phyloP scores from a whole-genome alignment of 2,329 filamentous ascomycete species.

The Apiospora hydei region DNA sequence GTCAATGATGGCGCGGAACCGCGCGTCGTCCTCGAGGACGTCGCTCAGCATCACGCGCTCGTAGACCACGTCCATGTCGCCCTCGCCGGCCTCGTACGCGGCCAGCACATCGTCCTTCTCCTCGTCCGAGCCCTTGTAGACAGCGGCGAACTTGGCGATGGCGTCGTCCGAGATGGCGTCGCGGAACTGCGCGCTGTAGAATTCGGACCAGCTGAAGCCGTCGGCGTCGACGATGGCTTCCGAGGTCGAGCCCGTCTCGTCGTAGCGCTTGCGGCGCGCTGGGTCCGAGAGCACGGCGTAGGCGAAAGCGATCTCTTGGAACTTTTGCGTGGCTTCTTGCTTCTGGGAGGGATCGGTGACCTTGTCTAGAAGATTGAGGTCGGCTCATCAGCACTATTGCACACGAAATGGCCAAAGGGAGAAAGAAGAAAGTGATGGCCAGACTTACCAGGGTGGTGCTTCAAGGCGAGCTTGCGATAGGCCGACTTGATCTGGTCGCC shows the following conservation, averaged over 20 bases:
- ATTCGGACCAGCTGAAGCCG: constrained; percentile 89
- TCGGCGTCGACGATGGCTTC: constrained; percentile 80
- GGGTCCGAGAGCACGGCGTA: constrained; percentile 92
- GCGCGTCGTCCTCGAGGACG: constrained; percentile 81
- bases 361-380: constrained; percentile 70
- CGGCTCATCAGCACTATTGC: neutral
- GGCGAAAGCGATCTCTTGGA: constrained; percentile 91
- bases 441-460: constrained; percentile 78
- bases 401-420: too few relatives aligned
- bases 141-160: constrained; percentile 76
- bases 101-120: constrained; percentile 80
- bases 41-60: constrained; percentile 87
- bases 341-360: constrained; percentile 72
- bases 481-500: constrained; percentile 84
- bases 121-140: constrained; percentile 88
- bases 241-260: constrained; percentile 86
- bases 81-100: constrained; percentile 76
- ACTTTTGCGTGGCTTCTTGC: constrained; percentile 75
- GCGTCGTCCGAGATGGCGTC: constrained; percentile 77
- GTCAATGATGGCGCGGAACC: constrained; percentile 83
- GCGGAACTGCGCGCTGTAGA: constrained; percentile 84
- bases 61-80: constrained; percentile 80
- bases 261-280: constrained; percentile 82
- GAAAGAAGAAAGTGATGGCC: too few relatives aligned
- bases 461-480: constrained; percentile 90